Conservation (phyloP, 83 land plant species). For the Thuja plicata region DNA sequence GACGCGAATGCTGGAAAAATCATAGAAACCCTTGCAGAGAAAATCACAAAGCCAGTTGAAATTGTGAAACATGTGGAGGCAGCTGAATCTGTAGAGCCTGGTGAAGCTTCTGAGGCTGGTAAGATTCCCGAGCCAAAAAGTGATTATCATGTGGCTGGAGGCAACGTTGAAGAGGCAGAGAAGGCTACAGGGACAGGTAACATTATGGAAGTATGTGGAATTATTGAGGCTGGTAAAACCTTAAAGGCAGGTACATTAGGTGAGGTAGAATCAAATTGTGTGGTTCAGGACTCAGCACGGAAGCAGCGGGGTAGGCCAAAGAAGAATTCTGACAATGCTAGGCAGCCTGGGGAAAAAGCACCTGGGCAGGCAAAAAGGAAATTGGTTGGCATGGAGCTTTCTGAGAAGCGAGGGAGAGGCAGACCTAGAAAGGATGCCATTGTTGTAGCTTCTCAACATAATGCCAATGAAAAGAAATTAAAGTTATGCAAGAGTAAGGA, state of each 20-base stretch:
- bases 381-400: background rate
- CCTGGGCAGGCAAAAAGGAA: background rate
- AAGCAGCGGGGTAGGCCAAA: background rate
- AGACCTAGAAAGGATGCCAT: background rate
- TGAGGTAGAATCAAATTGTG: background rate
- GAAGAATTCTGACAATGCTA: background rate
- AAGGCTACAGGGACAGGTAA: background rate
- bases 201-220: background rate
- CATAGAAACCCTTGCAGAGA: background rate
- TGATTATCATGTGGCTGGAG: background rate
- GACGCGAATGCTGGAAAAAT: background rate
- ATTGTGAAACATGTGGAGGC: background rate
- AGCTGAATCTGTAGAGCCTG: background rate
- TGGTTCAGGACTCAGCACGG: background rate
- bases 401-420: background rate
- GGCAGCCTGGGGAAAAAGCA: background rate
- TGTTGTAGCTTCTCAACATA: background rate
- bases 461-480: background rate
- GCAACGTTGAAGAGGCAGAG: background rate
- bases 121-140: background rate
- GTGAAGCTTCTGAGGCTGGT: background rate
- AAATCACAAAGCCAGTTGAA: background rate
- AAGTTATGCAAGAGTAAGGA: background rate
- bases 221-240: background rate
- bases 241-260: background rate